These are phyloP conservation scores for Dioscorea alata DNA, from an alignment of 106 monocot genomes.

Conservation along the genomic window DNA sequence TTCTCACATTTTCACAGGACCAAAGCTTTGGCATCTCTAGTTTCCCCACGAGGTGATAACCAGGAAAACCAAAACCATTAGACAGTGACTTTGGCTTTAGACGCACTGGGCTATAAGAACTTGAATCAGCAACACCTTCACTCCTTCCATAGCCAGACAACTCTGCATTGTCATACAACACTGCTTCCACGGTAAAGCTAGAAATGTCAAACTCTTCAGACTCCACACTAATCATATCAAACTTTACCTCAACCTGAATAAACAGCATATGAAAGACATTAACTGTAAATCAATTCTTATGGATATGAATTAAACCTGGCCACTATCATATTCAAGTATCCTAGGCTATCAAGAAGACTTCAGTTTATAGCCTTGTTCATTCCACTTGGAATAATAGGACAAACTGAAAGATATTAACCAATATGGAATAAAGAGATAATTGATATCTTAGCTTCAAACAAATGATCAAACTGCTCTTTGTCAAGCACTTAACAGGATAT, in stretches of 20 bases:
- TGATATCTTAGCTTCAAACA: too few species aligned
- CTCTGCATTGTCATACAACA: slow-evolving; percentile 56
- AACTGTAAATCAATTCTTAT: background rate
- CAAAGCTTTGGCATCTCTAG: slow-evolving; percentile 84
- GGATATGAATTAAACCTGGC: background rate
- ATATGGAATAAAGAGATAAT: background rate
- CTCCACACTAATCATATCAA: slow-evolving; percentile 39
- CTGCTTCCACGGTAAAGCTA: slow-evolving; percentile 61
- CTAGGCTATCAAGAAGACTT: too few species aligned
- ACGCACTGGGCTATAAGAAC: slow-evolving; percentile 25
- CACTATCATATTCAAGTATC: background rate
- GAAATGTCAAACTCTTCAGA: slow-evolving; percentile 30
- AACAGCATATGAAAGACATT: background rate
- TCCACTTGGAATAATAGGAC: background rate
- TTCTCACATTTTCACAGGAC: slow-evolving; percentile 90
- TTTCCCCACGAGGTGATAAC: slow-evolving; percentile 58
- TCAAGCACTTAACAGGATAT: too few species aligned
- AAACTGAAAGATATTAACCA: background rate
- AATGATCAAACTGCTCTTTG: too few species aligned
- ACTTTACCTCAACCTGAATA: slow-evolving; percentile 79
- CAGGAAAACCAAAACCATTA: slow-evolving; percentile 57
- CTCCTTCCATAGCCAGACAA: slow-evolving; percentile 12
- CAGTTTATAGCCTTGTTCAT: background rate
- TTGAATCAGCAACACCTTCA: slow-evolving; percentile 18
- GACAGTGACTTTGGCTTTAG: slow-evolving; percentile 37